These are phyloP conservation scores for Cyathus olla DNA, from an alignment of 1,284 basidiomycete species.

Conservation along the genomic window DNA sequence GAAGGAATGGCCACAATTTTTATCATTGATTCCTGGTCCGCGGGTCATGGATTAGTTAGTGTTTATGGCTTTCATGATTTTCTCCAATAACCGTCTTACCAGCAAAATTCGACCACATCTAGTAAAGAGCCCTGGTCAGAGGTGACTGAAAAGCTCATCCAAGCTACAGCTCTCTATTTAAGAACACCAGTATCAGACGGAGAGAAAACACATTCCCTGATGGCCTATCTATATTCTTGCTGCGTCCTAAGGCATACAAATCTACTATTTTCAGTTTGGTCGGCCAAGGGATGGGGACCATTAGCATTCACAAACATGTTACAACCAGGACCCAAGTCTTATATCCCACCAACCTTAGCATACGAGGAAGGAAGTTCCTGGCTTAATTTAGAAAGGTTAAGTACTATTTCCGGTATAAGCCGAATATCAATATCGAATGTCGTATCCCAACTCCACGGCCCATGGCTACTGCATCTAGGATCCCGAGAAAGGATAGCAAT, in stretches of 20 bases:
- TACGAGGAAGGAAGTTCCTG: conserved; percentile 53
- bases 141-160: conserved; percentile 73
- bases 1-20: conserved; percentile 86
- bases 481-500: conserved; percentile 79
- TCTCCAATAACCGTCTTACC: conserved; percentile 23
- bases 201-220: conserved; percentile 66
- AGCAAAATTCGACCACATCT: conserved; percentile 61
- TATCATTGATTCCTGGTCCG: conserved; percentile 87
- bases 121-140: conserved; percentile 77
- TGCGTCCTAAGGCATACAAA: conserved; percentile 77
- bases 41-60: conserved; percentile 78
- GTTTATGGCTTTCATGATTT: conserved; percentile 8
- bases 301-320: conserved; percentile 84
- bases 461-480: conserved; percentile 87
- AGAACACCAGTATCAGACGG: conserved; percentile 66
- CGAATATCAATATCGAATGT: conserved; percentile 74
- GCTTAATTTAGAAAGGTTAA: conserved; percentile 69
- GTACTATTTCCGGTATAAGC: conserved; percentile 73
- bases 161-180: conserved; percentile 73
- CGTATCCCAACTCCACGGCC: conserved; percentile 81
- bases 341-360: conserved; percentile 63
- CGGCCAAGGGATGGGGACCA: conserved; percentile 88
- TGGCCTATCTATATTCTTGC: conserved; percentile 74
- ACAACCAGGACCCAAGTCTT: conserved; percentile 67
- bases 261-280: conserved; percentile 84